Conservation (phyloP, 2,329 filamentous ascomycete genomes). For the Exophiala viscosa region DNA sequence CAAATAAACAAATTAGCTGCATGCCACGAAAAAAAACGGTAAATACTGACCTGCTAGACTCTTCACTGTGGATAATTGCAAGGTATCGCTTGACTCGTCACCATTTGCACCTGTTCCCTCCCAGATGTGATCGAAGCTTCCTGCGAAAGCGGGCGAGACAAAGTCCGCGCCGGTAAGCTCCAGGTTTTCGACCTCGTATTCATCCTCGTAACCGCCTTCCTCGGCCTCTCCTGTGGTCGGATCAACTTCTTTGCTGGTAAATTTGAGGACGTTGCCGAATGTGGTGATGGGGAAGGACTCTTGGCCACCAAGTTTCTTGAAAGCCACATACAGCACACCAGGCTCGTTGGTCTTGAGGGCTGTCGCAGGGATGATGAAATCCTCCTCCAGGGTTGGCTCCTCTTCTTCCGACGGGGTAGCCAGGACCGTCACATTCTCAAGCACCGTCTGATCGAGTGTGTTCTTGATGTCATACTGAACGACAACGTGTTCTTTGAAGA, state of each 20-base stretch:
- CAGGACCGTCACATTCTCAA: conserved; percentile 83
- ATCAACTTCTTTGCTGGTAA: conserved; percentile 97
- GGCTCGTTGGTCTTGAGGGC: conserved; percentile 80
- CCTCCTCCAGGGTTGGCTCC: conserved; percentile 65
- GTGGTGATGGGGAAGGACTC: conserved; percentile 69
- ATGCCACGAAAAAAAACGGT: conserved; percentile 4
- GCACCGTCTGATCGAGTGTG: conserved; percentile 82
- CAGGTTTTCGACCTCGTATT: conserved; percentile 94
- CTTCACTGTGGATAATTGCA: conserved; percentile 83
- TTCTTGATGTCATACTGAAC: conserved; percentile 98
- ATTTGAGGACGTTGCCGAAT: conserved; percentile 92
- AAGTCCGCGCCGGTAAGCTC: conserved; percentile 91
- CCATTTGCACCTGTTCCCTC: conserved; percentile 85
- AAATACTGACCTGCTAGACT: conserved; percentile 75
- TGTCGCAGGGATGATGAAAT: conserved; percentile 87
- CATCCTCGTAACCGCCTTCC: conserved; percentile 89
- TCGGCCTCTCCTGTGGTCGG: conserved; percentile 90
- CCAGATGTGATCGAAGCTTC: conserved; percentile 95
- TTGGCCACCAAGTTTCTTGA: conserved; percentile 77
- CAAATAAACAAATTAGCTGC: conserved; percentile 26
- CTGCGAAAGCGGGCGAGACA: conserved; percentile 85
- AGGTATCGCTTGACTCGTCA: conserved; percentile 85
- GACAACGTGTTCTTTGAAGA: conserved; percentile 96
- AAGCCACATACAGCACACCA: conserved; percentile 91
- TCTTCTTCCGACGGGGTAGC: conserved; percentile 78